A percentile compares a stretch with the other conserved stretches of the same genome.
These are phyloP conservation scores for Kluyveromyces nonfermentans DNA, from an alignment of 805 yeast genomes.

Conservation along the genomic window DNA sequence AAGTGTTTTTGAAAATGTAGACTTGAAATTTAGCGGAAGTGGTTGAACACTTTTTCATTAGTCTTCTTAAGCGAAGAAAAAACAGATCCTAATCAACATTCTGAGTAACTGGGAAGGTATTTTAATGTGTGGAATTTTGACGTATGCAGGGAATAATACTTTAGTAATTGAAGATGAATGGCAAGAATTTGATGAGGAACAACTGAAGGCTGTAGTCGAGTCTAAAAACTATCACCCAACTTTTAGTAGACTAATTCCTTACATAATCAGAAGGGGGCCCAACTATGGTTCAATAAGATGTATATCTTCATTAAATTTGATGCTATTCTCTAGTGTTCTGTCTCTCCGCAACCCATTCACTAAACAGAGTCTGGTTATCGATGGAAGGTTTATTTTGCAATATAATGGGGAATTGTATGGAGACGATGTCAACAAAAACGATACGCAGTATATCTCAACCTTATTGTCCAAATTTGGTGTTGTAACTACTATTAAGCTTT, in stretches of 20 bases:
- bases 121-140: constrained; percentile 50
- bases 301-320: constrained; percentile 8
- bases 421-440: constrained; percentile 47
- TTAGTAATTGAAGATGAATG: constrained; percentile 7
- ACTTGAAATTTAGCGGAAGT: neutral
- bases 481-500: constrained; percentile 30
- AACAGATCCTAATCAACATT: too few relatives aligned
- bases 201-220: neutral
- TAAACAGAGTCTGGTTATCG: constrained; percentile 49
- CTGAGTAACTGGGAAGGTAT: neutral
- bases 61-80: too few relatives aligned
- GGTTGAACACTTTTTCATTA: too few relatives aligned
- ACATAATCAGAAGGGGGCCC: constrained; percentile 54
- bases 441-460: constrained; percentile 46
- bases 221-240: constrained; percentile 3
- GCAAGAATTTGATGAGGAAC: constrained; percentile 13
- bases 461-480: constrained; percentile 29
- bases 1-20: neutral
- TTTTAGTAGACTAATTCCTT: constrained; percentile 34
- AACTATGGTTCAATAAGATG: constrained; percentile 36
- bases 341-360: constrained; percentile 75
- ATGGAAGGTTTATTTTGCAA: constrained; percentile 42
- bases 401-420: constrained; percentile 91
- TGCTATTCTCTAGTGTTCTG: constrained; percentile 61
- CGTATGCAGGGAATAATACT: constrained; percentile 20